Evolutionary conservation across 768 basidiomycete genomes (phyloP), one percentile per base, ranked within the genome.

Genomic region (Sarcomyxa edulis): DNA sequence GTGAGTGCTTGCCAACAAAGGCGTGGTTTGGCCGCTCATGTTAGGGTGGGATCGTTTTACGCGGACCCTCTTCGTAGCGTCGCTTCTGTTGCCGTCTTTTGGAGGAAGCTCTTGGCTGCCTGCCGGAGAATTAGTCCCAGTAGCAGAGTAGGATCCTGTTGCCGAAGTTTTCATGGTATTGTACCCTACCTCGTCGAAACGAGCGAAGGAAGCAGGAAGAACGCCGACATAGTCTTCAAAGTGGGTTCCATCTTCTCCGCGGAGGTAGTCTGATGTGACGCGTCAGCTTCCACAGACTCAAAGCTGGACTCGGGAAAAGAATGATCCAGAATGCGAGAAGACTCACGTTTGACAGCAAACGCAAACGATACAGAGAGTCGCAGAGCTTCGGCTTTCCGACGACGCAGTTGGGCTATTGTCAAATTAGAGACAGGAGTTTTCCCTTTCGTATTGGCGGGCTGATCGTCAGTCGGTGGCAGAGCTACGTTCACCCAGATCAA

Each of bases 401-500:
- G 70, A 30, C 66, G 75, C 27, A 86, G 69, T 43, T 86, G 76
- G 18, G 53, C 44, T 3, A 65, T 54, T 5, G 74, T 77, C 16
- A 79, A 44, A 18, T 62, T 58, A 1, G 70, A 60, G 7, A 49
- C 58, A 4, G 72, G 66, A 3, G 66, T 69, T 58, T 76, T 84
- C 44, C 75, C 76, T 54, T 76, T 78, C 9, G 60, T 45, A 44
- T 62, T 56, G 6, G 53, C 38, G 6, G 65, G 58, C 26, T 62
- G 61, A 15, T 67, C 64, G 51, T 74, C 76, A 3, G 64, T 51
- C 1, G 76, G 76, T 3, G 86, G 83, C 6, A 81, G 66, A n/a
- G 71, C 68, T 38, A 82, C 81, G 47, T 84, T 77, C 40, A 92
- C 60, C 91, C 91, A 94, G 33, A 91, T 64, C 48, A 81, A 71